Conservation (phyloP, 352 stramenopile genomes). For the Phytophthora aleatoria region DNA sequence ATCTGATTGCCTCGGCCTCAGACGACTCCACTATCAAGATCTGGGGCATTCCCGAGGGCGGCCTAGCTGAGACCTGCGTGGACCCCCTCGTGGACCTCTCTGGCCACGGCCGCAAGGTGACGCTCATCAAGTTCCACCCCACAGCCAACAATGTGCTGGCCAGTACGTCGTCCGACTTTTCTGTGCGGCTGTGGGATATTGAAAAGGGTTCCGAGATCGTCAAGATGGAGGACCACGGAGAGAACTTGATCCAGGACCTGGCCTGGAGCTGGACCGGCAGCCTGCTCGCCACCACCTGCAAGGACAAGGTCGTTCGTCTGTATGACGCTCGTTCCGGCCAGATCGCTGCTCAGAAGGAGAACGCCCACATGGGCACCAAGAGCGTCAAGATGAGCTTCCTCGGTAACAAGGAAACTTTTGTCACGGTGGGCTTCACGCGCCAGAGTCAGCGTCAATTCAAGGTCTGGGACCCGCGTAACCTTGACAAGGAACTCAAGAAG, state of each 20-base stretch:
- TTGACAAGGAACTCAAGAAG: conserved; percentile 93
- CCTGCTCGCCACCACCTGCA: conserved; percentile 95
- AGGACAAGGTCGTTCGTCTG: conserved; percentile 98
- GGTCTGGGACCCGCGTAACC: conserved; percentile 88
- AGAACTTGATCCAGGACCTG: conserved; percentile 97
- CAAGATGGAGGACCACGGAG: conserved; percentile 81
- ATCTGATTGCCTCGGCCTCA: conserved; percentile 95
- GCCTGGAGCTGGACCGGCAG: conserved; percentile 98
- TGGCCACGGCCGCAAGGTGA: conserved; percentile 97
- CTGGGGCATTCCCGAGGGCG: conserved; percentile 96
- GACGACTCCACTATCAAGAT: conserved; percentile 99
- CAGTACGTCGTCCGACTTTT: conserved; percentile 95
- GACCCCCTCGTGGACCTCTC: conserved; percentile 96
- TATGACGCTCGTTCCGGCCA: conserved; percentile 94
- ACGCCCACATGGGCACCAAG: conserved; percentile 97
- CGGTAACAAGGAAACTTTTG: conserved; percentile 95
- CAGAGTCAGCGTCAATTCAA: conserved; percentile 95
- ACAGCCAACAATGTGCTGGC: conserved; percentile 97
- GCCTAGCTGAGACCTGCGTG: conserved; percentile 93
- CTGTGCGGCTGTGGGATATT: conserved; percentile 99
- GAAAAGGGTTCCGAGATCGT: conserved; percentile 94
- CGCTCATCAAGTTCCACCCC: conserved; percentile 97
- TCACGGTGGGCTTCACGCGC: conserved; percentile 97
- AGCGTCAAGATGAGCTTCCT: conserved; percentile 97
- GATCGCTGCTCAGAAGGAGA: conserved; percentile 77